Evolutionary conservation across 73 alveolate species (phyloP), one percentile per base, ranked within the genome.

Genomic region (Paramecium biaurelia): DNA sequence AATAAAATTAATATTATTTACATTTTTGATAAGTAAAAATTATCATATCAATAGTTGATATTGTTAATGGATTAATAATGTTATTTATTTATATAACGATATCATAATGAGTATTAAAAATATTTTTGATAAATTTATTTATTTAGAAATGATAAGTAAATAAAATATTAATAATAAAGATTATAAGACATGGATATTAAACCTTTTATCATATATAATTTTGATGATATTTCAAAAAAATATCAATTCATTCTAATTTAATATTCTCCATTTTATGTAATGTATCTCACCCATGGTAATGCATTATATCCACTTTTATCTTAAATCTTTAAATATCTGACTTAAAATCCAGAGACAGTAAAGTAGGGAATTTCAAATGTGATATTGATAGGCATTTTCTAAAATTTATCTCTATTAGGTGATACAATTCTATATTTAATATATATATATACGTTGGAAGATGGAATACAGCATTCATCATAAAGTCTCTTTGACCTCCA

Each of bases 261-360:
- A 89, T 87, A 87, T 57, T 89, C 94, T 68, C 94, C 92, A 70
- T 89, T 89, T 42, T 89, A 89, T 42, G 94, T 72, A 18, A 89
- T 89, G 20, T 89, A 89, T 70, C 94, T 76, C 32, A 85, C 93
- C 98, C 98, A 96, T 56, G 98, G 98, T 32, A 89, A 94, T 8
- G 99, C 99, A 85, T 98, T 98, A 82, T 98, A 98, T 32, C 99
- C 99, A 76, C 98, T 89, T 94, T 97, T 98, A 92, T 98, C 99
- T 38, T 95, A 93, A 47, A 98, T 98, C 95, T 98, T 98, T 37
- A 98, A 97, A 93, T 98, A 98, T 94, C 99, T 95, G 70, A 97
- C 99, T 85, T 94, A 93, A 32, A 97, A 93, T 34, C 99, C 99
- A n/a, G 98, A 89, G 11, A 97, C 99, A 9, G 99, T 98, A 97